Evolutionary conservation across 495 filamentous ascomycete genomes (phyloP), one percentile per base, ranked within the genome.

Genomic region (Aspergillus campestris): DNA sequence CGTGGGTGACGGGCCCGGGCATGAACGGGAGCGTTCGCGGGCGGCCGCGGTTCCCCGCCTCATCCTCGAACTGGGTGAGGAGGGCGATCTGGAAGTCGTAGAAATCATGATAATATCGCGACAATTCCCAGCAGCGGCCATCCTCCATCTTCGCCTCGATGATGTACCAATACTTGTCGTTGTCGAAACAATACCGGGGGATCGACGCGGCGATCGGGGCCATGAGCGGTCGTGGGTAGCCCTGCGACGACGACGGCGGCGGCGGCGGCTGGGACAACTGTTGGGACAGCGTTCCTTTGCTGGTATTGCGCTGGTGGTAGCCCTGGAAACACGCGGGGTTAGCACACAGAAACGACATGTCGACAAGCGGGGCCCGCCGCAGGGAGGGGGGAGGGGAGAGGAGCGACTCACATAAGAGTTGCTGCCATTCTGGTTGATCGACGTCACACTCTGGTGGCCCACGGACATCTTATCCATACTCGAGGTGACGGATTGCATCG

Each of bases 111-210:
- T 98, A 98, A 57, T 89, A 92, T 39, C 92, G 79, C 40, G 86
- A 88, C 35, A 98, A 67, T 59, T 94, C 89, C 89, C 91, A 97
- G 55, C 85, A 82, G 36, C 84, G 79, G 32, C 89, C 90, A 60
- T 96, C 89, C 51, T 95, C 89, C 69, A 98, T 82, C 52, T 81
- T 73, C 24, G 86, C 87, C 58, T 97, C 91, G 45, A 98, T 88
- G 42, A 95, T 86, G 60, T 96, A 98, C 89, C 92, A 97, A 61
- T 97, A 98, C 53, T 95, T 95, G 59, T 95, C 90, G 59, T 95
- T 89, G 40, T 91, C 90, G 58, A 94, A 97, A 59, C 86, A 95
- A 66, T 95, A 98, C 34, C 88, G 77, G 13, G 94, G 90, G 47
- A 98, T 94, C 14, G 79, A 83, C 1, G 90, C 92, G 29, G 82